Base-by-base conservation (phyloP, 176 grass and related monocot species). In the Stipa capillata region DNA sequence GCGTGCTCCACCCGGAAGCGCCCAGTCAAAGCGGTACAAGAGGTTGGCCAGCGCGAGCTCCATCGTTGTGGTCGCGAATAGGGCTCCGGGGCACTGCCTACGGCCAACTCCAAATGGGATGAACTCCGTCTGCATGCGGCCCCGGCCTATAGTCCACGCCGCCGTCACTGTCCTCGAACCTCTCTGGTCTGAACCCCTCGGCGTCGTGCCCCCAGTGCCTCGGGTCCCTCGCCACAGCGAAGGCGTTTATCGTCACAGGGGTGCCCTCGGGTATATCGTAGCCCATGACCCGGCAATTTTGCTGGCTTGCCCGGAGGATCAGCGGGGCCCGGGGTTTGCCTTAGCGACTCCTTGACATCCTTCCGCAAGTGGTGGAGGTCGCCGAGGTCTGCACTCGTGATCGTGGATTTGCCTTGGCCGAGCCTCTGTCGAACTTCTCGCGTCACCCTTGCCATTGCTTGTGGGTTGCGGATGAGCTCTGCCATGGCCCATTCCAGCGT, bases 161-260 rank as follows among this genome's bases (percentile, higher is more conserved):
- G 12, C 15, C 32, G 17, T 16, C n/a, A 23, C 21, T 69, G 4
- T 8, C 6, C 82, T 71, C 74, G 23, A 85, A 85, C 29, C 83
- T 68, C 11, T 79, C 83, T 3, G 64, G 83, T 18, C 3, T 36
- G 57, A 85, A 91, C 20, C 87, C 85, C 39, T 79, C 58, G 0
- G 84, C 43, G 2, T 78, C 79, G 18, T 84, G 53, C 89, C 89
- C 80, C 89, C 89, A 91, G 42, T 40, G 36, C 24, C 44, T 49
- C 0, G 80, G 75, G 43, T 91, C 89, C 29, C 84, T 74, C 2
- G 60, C 79, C 1, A 91, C 71, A 0, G 84, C 75, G 1, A 75
- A 84, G 0, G 62, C 27, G 33, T 91, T 91, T 23, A 87, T 33
- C 1, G 53, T 55, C 6, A 91, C 50, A 0, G 59, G 8, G 0